Evolutionary conservation across 2,329 filamentous ascomycete genomes (phyloP).

Genomic region (Pseudocercospora crystallina): DNA sequence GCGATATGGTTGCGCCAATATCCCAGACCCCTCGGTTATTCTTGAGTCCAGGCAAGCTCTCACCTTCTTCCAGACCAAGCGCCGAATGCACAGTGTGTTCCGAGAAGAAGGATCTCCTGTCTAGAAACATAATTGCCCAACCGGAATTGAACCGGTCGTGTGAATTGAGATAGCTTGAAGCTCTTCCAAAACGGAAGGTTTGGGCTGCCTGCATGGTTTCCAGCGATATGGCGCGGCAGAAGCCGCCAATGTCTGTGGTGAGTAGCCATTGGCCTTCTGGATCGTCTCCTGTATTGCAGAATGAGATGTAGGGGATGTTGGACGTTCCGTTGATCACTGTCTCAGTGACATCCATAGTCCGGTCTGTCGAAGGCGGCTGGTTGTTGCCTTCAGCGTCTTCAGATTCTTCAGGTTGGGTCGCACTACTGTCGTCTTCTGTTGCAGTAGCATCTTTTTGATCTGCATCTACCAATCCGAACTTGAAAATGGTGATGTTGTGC

Average conservation of each 20-base stretch:
- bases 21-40: constrained; percentile 30
- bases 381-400: no score
- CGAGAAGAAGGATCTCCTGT: constrained; percentile 35
- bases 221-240: constrained; percentile 33
- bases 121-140: constrained; percentile 41
- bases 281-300: constrained; percentile 59
- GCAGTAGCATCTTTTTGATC: constrained; percentile 12
- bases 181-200: constrained; percentile 27
- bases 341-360: constrained; percentile 30
- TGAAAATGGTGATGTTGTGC: constrained; percentile 57
- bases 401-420: background rate
- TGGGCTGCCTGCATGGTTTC: constrained; percentile 23
- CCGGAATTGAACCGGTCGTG: constrained; percentile 35
- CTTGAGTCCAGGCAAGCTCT: constrained; percentile 21
- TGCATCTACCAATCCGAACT: constrained; percentile 54
- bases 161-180: constrained; percentile 6
- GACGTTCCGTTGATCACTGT: constrained; percentile 32
- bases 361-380: background rate
- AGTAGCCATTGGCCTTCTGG: constrained; percentile 56
- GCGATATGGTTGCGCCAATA: constrained; percentile 27
- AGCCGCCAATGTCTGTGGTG: constrained; percentile 53
- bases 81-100: constrained; percentile 24
- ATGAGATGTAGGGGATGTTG: constrained; percentile 60
- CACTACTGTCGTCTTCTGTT: constrained; percentile 23
- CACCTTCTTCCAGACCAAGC: constrained; percentile 25